These are phyloP conservation scores for Globisporangium paroecandrum DNA, from an alignment of 352 stramenopile genomes.

Conservation along the genomic window DNA sequence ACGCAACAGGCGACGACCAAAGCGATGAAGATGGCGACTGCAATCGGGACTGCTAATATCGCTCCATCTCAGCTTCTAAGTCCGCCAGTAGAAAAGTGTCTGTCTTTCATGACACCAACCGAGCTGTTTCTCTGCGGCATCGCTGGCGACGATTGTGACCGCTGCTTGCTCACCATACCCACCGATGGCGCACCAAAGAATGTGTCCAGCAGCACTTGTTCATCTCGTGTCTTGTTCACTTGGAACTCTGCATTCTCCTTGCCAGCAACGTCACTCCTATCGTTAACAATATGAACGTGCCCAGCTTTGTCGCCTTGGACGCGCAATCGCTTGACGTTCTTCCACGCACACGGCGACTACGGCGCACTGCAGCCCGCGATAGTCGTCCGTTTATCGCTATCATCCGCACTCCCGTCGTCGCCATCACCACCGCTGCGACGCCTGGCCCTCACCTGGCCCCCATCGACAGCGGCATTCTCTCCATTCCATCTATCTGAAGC, in stretches of 20 bases:
- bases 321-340: not conserved
- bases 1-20: not conserved
- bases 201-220: not conserved
- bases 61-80: not conserved
- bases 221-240: not conserved
- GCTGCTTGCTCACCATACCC: too few species aligned
- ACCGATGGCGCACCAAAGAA: not conserved
- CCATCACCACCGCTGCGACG: not conserved
- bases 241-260: not conserved
- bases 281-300: not conserved
- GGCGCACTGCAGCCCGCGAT: slow-evolving; percentile 21
- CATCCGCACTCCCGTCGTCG: slow-evolving; percentile 16
- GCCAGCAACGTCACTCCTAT: not conserved
- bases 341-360: slow-evolving; percentile 33
- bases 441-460: not conserved
- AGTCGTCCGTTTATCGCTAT: slow-evolving; percentile 30
- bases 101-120: not conserved
- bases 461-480: not conserved
- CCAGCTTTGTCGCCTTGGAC: not conserved
- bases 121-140: not conserved
- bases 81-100: not conserved
- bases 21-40: not conserved
- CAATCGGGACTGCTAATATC: not conserved
- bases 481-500: not conserved
- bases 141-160: not conserved